Evolutionary conservation across 169 alveolate species (phyloP).

Genomic region (Eimeria tenella): DNA sequence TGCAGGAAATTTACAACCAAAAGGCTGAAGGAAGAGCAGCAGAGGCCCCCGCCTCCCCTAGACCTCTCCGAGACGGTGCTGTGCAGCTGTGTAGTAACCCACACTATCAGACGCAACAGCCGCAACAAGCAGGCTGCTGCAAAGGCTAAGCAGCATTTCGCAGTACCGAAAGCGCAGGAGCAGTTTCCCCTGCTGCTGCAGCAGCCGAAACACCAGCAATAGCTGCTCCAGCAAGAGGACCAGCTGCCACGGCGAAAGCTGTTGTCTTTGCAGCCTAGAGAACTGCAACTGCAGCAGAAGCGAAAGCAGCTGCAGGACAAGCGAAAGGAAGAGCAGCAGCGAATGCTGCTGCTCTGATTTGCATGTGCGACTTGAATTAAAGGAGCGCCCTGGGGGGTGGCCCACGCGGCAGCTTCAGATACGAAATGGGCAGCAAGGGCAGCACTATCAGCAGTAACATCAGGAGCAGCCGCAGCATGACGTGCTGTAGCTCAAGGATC

Average conservation of each 20-base stretch:
- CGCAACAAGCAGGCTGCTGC: constrained; percentile 31
- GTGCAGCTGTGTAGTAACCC: not conserved
- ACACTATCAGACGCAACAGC: not conserved
- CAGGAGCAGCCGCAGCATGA: not conserved
- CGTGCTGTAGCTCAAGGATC: not conserved
- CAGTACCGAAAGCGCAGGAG: not conserved
- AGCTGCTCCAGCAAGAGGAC: not conserved
- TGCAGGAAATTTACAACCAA: constrained; percentile 88
- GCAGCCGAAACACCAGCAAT: not conserved
- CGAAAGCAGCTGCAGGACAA: not conserved
- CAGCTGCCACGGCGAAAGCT: not conserved
- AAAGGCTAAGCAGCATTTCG: not conserved
- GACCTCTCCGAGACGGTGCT: not conserved
- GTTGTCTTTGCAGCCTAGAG: too few relatives aligned
- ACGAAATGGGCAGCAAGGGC: not conserved
- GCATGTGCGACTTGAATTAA: too few relatives aligned
- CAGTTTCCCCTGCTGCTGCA: not conserved
- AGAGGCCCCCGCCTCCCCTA: not conserved
- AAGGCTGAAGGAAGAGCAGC: not conserved
- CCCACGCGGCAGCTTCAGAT: too few relatives aligned
- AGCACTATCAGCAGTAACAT: not conserved
- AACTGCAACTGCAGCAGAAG: not conserved
- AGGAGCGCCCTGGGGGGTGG: too few relatives aligned
- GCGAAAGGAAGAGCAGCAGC: not conserved
- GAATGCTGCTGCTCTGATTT: not conserved